Evolutionary conservation across 208 protist genomes (phyloP).

Genomic region (Leishmania martiniquensis): DNA sequence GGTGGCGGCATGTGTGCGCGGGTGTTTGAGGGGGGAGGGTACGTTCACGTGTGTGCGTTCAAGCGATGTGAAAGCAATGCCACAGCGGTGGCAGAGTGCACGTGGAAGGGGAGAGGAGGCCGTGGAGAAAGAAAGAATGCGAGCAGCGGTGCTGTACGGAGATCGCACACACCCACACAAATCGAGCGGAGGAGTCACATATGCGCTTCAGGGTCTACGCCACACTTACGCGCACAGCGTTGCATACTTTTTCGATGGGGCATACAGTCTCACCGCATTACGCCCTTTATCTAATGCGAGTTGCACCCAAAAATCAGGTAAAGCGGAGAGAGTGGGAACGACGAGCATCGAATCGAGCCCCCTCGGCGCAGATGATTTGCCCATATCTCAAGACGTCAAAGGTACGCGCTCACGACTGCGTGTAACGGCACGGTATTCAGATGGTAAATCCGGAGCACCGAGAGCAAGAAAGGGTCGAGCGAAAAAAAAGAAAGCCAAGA

Average conservation of each 20-base stretch:
- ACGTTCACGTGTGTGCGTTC: not conserved
- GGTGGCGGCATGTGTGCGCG: not conserved
- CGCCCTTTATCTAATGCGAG: not conserved
- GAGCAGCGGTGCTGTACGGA: not conserved
- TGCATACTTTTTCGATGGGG: not conserved
- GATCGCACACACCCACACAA: too few relatives aligned
- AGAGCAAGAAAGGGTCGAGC: too few relatives aligned
- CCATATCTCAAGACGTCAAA: too few relatives aligned
- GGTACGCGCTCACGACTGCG: too few relatives aligned
- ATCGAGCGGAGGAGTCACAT: not conserved
- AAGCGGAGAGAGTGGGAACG: too few relatives aligned
- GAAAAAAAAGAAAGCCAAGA: not conserved
- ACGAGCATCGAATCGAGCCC: too few relatives aligned
- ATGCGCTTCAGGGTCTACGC: not conserved
- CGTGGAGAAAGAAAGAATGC: not conserved
- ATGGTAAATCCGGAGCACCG: too few relatives aligned
- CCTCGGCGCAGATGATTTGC: too few relatives aligned
- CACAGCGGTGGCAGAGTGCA: not conserved
- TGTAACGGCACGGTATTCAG: too few relatives aligned
- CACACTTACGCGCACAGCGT: not conserved
- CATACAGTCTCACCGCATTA: not conserved
- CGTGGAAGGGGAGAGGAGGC: constrained; percentile 8
- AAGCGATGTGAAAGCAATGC: not conserved
- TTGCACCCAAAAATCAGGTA: too few relatives aligned
- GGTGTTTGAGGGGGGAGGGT: not conserved